Conservation (phyloP, 2,329 filamentous ascomycete species). For the Fusarium torreyae region DNA sequence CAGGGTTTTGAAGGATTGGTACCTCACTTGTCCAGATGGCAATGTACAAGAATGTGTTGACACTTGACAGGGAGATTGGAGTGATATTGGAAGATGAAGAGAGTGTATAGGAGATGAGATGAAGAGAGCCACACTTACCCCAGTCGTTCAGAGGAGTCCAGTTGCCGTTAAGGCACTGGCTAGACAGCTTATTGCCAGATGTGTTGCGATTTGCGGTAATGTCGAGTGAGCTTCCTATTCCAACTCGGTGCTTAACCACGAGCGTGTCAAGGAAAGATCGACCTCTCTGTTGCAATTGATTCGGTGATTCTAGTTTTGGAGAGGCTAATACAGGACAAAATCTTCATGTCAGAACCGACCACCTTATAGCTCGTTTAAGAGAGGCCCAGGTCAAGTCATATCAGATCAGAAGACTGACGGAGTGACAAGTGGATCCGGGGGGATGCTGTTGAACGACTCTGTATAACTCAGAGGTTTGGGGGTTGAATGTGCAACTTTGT, state of each 20-base stretch:
- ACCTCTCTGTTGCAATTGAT: conserved; percentile 26
- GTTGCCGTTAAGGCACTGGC: conserved; percentile 35
- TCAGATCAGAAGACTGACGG: conserved; percentile 40
- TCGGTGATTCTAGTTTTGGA: conserved; percentile 6
- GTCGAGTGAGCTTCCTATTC: conserved; percentile 21
- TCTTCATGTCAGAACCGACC: conserved; percentile 12
- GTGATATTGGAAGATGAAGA: conserved; percentile 7
- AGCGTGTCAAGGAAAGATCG: conserved; percentile 26
- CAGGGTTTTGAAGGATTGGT: conserved; percentile 16
- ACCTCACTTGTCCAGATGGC: conserved; percentile 15
- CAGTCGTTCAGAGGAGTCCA: conserved; percentile 32
- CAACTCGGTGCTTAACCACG: conserved; percentile 17
- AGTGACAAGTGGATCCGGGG: conserved; percentile 37
- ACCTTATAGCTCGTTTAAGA: conserved; percentile 29
- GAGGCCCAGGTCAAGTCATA: conserved; percentile 31
- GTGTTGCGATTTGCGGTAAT: conserved; percentile 27
- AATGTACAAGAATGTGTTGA: conserved; percentile 25
- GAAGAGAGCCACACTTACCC: conserved; percentile 36
- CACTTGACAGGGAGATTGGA: conserved; percentile 25
- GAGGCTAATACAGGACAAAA: not conserved
- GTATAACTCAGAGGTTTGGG: conserved; percentile 10
- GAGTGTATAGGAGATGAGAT: conserved; percentile 16
- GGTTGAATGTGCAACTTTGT: conserved; percentile 10
- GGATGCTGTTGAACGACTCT: conserved; percentile 17
- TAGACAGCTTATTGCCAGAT: conserved; percentile 40